Percentiles rank a stretch among this genome's conserved stretches.
phyloP scores from a whole-genome alignment of 768 basidiomycete species.

The Hemileccinum impolitum region DNA sequence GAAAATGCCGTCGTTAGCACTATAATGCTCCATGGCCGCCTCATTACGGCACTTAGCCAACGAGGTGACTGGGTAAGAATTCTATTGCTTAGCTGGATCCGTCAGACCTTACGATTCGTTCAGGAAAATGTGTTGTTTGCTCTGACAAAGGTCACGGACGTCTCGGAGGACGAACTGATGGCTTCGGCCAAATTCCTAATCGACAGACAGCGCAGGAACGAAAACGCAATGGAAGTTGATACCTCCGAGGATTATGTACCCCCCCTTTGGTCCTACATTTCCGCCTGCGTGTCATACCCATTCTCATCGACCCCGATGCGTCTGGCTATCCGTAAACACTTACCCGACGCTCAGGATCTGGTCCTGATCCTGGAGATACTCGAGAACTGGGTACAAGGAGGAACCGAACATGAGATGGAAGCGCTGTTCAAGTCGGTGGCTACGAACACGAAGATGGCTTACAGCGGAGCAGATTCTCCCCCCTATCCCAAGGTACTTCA shows the following conservation, averaged over 20 bases:
- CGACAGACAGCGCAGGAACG: constrained; percentile 31
- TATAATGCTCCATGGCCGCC: constrained; percentile 58
- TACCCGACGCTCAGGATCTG: constrained; percentile 40
- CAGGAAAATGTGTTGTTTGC: constrained; percentile 46
- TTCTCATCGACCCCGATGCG: constrained; percentile 39
- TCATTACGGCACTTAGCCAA: constrained; percentile 50
- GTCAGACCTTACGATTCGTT: background rate
- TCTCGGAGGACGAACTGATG: constrained; percentile 64
- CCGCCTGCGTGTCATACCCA: constrained; percentile 38
- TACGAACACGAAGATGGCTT: constrained; percentile 13
- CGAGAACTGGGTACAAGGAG: constrained; percentile 37
- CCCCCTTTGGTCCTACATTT: constrained; percentile 36
- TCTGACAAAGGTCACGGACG: constrained; percentile 53
- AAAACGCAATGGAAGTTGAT: constrained; percentile 38
- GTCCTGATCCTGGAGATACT: constrained; percentile 36
- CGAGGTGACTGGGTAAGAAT: constrained; percentile 66
- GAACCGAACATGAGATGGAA: constrained; percentile 25
- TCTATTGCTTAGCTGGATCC: background rate
- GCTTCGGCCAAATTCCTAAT: constrained; percentile 47
- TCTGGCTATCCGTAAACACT: constrained; percentile 40
- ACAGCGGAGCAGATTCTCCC: constrained; percentile 14
- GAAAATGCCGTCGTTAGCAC: constrained; percentile 52
- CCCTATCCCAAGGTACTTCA: constrained; percentile 37
- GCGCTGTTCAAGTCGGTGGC: constrained; percentile 21
- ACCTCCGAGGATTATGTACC: constrained; percentile 26